Base-by-base conservation (phyloP, 805 yeast genomes). In the Blastobotrys peoriensis region DNA sequence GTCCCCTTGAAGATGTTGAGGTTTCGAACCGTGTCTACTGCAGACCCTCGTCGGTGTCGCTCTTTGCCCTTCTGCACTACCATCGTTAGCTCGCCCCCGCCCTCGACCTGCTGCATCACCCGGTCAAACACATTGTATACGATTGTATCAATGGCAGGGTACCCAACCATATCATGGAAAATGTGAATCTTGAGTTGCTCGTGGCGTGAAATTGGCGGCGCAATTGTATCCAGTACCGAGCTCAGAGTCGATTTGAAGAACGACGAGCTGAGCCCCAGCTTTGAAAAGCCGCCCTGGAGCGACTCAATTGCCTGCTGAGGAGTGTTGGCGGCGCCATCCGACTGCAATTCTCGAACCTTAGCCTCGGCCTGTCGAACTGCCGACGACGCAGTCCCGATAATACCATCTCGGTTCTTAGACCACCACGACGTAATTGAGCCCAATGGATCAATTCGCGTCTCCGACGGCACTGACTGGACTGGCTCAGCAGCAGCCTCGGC, bases 1-100 rank as follows among this genome's bases (percentile, higher is more conserved):
- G 83, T 83, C 5, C 97, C 97, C 17, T 73, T 67, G 59, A 88
- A 86, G 53, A 85, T 62, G 50, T 83, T 82, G 55, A 91, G 73
- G 40, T 76, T 76, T 23, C 74, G 70, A 46, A 60, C 59, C 20
- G 42, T 55, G 35, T 52, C 59, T 46, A 53, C 53, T 38, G 63
- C 67, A 4, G 67, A 58, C 21, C 61, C 69, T 3, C 64, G 57
- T 13, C 62, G 50, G 38, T 57, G 61, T 9, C 66, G 66, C 43
- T 67, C 69, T 36, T 61, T 57, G 35, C 74, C 74, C 53, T 68
- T 67, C 47, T 69, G 73, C 4, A 76, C 76, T 47, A 70, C 71
- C 43, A 79, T 72, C 40, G 70, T 65, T 33, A 79, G 69, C 36
- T 73, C 74, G 33, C 82, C 81, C 3, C 80, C 79, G 15, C 86